Base-by-base conservation (phyloP, 169 alveolate species). In the Eimeria zaria region DNA sequence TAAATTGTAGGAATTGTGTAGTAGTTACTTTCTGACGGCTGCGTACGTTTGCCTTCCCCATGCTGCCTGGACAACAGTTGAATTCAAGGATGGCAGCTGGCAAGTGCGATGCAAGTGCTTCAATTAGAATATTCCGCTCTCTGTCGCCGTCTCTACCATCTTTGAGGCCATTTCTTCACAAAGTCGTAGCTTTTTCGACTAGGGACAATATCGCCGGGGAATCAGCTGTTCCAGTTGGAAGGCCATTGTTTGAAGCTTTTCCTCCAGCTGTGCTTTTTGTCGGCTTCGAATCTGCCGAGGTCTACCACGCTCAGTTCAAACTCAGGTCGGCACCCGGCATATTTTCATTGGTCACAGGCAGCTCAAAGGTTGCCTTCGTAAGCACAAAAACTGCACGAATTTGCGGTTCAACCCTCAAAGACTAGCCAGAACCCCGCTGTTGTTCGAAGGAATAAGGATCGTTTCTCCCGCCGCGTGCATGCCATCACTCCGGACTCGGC, bases 241-340 rank as follows among this genome's bases (percentile, higher is more conserved):
- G 69, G 36, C 84, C 94, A n/a, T 46, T 87, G 64, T 87, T 87
- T 64, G 94, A 87, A 62, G 94, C 94, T 24, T 27, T 64, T 46
- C 94, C 94, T 41, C 94, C 94, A 62, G 94, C 94, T 74, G 94
- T 87, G 7, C 41, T 87, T 41, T 87, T 87, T 27, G 94, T 87
- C 27, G 94, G 94, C 41, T 87, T 64, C 48, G 81, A 87, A 41
- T 39, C 94, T 22, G 94, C 94, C 62, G 81, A 41, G 74, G 83
- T 87, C n/a, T 87, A 87, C 55, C 78, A 87, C 20, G 94, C 94
- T n/a, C 64, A 39, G 2, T 60, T 87, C 81, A 87, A 46, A 60
- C 94, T 87, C 94, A 87, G 94, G 94, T 87, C 24, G 62, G 94
- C 91, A 16, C 27, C 55, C 14, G 39, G 78, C 24, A 2, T 14